Conservation (phyloP, 345 rosid species). For the Populus davidiana region DNA sequence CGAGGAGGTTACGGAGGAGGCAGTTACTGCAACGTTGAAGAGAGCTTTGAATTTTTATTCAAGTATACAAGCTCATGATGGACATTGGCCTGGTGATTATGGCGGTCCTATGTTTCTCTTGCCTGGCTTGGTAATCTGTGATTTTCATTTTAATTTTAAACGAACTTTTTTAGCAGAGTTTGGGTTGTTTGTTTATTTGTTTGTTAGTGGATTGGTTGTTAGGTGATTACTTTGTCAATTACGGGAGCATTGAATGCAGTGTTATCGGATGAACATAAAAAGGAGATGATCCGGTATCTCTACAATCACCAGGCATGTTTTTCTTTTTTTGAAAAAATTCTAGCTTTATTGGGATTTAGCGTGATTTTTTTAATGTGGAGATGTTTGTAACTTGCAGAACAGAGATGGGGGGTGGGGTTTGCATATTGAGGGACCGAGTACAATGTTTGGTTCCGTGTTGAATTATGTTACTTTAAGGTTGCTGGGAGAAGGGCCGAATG, state of each 20-base stretch:
- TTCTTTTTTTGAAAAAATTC: neutral
- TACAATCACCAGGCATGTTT: conserved; percentile 79
- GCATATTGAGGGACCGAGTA: conserved; percentile 96
- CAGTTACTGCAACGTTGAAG: conserved; percentile 51
- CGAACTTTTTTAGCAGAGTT: neutral
- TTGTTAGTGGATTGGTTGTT: neutral
- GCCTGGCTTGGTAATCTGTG: conserved; percentile 65
- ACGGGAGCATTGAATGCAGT: conserved; percentile 85
- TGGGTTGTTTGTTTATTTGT: neutral
- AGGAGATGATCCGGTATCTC: conserved; percentile 82
- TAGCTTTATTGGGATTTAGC: neutral
- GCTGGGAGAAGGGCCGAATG: conserved; percentile 93
- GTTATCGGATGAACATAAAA: conserved; percentile 65
- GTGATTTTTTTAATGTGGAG: neutral
- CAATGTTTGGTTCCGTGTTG: conserved; percentile 94
- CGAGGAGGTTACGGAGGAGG: conserved; percentile 62
- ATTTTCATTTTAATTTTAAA: neutral
- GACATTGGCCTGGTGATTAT: conserved; percentile 99
- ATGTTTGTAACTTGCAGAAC: conserved; percentile 53
- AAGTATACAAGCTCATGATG: conserved; percentile 76
- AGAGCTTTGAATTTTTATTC: conserved; percentile 75
- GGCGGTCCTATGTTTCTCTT: conserved; percentile 98
- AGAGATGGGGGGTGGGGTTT: conserved; percentile 98
- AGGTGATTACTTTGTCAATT: conserved; percentile 75
- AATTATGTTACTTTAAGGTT: conserved; percentile 80